Conservation (phyloP, 2,329 filamentous ascomycete genomes). For the Fusarium xyrophilum region DNA sequence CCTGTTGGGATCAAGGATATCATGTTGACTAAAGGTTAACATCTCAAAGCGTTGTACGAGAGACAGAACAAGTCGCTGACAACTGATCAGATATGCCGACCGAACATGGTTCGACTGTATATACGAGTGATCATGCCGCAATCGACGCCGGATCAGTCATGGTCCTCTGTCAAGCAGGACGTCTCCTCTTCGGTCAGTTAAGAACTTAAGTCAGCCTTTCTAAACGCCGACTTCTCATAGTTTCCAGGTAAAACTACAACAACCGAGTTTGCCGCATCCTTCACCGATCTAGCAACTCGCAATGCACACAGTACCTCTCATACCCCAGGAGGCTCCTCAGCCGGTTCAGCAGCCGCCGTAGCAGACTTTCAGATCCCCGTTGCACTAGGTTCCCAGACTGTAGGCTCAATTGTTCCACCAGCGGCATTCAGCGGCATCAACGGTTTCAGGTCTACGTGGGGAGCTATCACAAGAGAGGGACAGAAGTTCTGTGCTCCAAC, state of each 20-base stretch:
- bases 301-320: slow-evolving; percentile 69
- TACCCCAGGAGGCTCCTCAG: slow-evolving; percentile 71
- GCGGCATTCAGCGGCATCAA: slow-evolving; percentile 71
- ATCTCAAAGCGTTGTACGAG: slow-evolving; percentile 33
- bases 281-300: slow-evolving; percentile 55
- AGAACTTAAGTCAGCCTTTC: slow-evolving; percentile 52
- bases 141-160: slow-evolving; percentile 60
- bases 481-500: slow-evolving; percentile 64
- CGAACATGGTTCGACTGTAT: slow-evolving; percentile 60
- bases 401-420: slow-evolving; percentile 68
- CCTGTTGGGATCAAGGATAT: slow-evolving; percentile 66
- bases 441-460: slow-evolving; percentile 72
- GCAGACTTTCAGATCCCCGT: slow-evolving; percentile 69
- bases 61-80: not conserved
- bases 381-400: slow-evolving; percentile 70
- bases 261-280: slow-evolving; percentile 65
- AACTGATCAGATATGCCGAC: slow-evolving; percentile 59
- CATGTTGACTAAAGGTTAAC: slow-evolving; percentile 60
- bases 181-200: slow-evolving; percentile 55
- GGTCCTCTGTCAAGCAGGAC: slow-evolving; percentile 60
- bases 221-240: slow-evolving; percentile 55
- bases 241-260: slow-evolving; percentile 49
- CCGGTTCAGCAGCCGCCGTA: slow-evolving; percentile 71
- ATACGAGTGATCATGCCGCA: slow-evolving; percentile 50
- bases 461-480: slow-evolving; percentile 67